These are phyloP conservation scores for Psophocarpus tetragonolobus DNA, from an alignment of 306 rosid genomes.

Conservation along the genomic window DNA sequence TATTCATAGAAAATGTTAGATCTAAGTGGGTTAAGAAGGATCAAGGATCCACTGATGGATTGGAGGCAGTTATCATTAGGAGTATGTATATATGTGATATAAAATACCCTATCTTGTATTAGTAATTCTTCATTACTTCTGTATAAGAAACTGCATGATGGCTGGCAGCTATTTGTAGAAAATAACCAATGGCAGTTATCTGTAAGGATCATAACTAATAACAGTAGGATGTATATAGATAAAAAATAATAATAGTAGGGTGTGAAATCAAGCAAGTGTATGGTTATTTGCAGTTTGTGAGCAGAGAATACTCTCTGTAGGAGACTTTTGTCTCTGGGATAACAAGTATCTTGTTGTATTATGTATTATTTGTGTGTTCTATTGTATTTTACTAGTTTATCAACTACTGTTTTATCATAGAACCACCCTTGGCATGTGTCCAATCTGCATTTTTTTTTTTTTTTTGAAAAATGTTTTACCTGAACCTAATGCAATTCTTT, in stretches of 20 bases:
- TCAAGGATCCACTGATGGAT: neutral
- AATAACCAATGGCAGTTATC: neutral
- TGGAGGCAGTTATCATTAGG: neutral
- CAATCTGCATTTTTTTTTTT: conserved; percentile 11
- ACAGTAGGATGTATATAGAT: neutral
- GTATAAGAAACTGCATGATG: neutral
- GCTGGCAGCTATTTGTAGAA: no score
- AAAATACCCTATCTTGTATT: neutral
- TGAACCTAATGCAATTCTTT: conserved; percentile 1
- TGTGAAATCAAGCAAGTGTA: neutral
- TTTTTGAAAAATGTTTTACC: conserved; percentile 3
- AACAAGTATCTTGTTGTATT: neutral
- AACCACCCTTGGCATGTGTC: neutral
- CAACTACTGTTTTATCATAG: neutral
- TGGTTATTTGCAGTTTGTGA: neutral
- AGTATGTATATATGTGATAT: neutral
- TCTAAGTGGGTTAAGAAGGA: neutral
- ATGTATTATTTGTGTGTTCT: neutral
- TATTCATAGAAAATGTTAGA: neutral
- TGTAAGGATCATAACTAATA: neutral
- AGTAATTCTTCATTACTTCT: neutral
- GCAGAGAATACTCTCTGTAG: neutral
- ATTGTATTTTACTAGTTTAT: neutral
- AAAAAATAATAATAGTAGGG: neutral
- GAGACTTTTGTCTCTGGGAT: neutral